These are phyloP conservation scores for Hyaloperonospora arabidopsidis DNA, from an alignment of 352 stramenopile species.

Conservation along the genomic window DNA sequence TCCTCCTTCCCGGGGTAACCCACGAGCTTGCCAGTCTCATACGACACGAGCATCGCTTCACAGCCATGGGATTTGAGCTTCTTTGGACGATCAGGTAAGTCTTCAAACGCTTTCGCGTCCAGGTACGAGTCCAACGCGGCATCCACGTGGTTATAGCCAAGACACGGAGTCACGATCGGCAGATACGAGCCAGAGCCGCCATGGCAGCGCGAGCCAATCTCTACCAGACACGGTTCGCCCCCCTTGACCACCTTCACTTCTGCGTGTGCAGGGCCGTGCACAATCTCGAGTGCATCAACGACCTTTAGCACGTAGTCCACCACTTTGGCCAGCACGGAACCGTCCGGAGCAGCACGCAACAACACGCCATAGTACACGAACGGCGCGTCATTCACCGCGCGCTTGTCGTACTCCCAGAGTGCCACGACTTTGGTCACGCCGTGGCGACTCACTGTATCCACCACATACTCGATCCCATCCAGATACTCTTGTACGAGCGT, in stretches of 20 bases:
- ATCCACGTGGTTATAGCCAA: constrained; percentile 91
- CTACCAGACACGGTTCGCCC: constrained; percentile 86
- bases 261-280: constrained; percentile 75
- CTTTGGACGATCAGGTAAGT: constrained; percentile 37
- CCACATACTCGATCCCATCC: constrained; percentile 90
- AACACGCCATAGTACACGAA: constrained; percentile 93
- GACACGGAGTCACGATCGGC: constrained; percentile 82
- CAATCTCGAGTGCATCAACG: constrained; percentile 76
- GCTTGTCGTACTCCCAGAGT: constrained; percentile 97
- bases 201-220: constrained; percentile 92
- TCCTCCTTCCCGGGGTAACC: constrained; percentile 79
- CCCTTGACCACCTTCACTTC: constrained; percentile 81
- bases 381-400: constrained; percentile 83
- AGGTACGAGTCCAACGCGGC: constrained; percentile 84
- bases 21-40: constrained; percentile 76
- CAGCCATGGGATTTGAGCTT: constrained; percentile 75
- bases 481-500: constrained; percentile 94
- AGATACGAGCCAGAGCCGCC: constrained; percentile 91
- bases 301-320: constrained; percentile 65
- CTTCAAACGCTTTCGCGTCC: constrained; percentile 54
- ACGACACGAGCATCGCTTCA: constrained; percentile 89
- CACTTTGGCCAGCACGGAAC: constrained; percentile 38
- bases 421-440: constrained; percentile 92
- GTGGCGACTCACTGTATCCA: constrained; percentile 93
- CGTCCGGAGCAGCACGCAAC: constrained; percentile 42